Conservation (phyloP, 2,329 filamentous ascomycete species). For the Diaporthe amygdali region DNA sequence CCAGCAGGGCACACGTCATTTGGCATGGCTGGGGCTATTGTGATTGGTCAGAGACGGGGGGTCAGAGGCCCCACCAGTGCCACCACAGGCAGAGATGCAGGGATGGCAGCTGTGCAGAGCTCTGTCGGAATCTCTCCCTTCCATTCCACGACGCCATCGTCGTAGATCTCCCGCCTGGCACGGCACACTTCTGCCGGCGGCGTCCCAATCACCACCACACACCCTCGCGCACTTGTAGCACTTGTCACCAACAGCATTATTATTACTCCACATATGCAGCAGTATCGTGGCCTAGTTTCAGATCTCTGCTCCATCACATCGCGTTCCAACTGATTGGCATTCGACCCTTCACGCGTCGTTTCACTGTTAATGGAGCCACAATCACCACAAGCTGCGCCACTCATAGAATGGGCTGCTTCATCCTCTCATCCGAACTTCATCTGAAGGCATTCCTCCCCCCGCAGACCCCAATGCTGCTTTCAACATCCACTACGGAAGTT, state of each 20-base stretch:
- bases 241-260: neutral
- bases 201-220: neutral
- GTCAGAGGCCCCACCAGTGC: neutral
- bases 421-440: neutral
- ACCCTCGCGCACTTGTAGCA: neutral
- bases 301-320: neutral
- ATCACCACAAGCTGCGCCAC: slow-evolving; percentile 10
- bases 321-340: neutral
- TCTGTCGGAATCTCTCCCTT: neutral
- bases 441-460: neutral
- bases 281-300: slow-evolving; percentile 10
- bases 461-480: neutral
- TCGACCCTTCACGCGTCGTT: neutral
- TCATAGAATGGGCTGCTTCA: neutral
- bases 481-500: neutral
- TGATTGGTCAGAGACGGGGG: neutral
- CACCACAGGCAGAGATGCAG: neutral
- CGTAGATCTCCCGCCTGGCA: slow-evolving; percentile 3
- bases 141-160: neutral
- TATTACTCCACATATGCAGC: neutral
- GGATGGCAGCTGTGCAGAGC: slow-evolving; percentile 1
- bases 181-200: neutral
- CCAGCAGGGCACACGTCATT: slow-evolving; percentile 9
- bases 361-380: neutral
- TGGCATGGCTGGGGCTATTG: neutral